phyloP scores from a whole-genome alignment of 2,329 filamentous ascomycete genomes.

The Xylaria sp. region DNA sequence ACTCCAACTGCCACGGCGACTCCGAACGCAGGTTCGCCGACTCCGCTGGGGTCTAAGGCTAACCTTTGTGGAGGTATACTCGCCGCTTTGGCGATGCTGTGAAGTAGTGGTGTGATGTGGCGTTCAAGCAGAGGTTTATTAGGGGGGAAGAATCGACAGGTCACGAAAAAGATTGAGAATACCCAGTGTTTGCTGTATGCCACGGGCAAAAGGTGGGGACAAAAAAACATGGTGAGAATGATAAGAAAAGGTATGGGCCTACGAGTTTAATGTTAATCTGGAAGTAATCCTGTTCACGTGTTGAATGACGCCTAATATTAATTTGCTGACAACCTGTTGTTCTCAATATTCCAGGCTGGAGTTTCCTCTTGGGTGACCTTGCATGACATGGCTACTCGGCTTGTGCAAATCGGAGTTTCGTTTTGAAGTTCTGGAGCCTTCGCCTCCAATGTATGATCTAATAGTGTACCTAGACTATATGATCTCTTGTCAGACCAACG shows the following conservation, averaged over 20 bases:
- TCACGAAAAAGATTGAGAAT: background rate
- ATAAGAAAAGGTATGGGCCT: background rate
- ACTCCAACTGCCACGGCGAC: conserved; percentile 26
- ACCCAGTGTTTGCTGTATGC: background rate
- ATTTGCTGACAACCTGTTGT: conserved; percentile 7
- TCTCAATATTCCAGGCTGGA: conserved; percentile 7
- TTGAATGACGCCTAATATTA: conserved; percentile 11
- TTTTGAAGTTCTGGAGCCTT: conserved; percentile 8
- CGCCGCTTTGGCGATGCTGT: conserved; percentile 41
- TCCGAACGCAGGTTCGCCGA: conserved; percentile 27
- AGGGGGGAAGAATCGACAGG: background rate
- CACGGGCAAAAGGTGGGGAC: background rate
- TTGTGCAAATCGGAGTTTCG: conserved; percentile 12
- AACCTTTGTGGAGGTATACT: conserved; percentile 37
- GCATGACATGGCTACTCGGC: conserved; percentile 11
- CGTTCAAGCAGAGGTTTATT: background rate
- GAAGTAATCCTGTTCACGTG: conserved; percentile 13
- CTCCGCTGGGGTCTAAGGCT: conserved; percentile 9
- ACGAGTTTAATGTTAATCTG: conserved; percentile 11
- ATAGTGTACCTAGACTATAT: background rate
- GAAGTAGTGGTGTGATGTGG: conserved; percentile 2
- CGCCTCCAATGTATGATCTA: background rate
- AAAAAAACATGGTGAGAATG: conserved; percentile 4
- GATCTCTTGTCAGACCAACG: background rate
- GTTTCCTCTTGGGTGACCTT: conserved; percentile 9